These are phyloP conservation scores for Endocladia muricata DNA, from an alignment of 31 red algal species.

Conservation along the genomic window DNA sequence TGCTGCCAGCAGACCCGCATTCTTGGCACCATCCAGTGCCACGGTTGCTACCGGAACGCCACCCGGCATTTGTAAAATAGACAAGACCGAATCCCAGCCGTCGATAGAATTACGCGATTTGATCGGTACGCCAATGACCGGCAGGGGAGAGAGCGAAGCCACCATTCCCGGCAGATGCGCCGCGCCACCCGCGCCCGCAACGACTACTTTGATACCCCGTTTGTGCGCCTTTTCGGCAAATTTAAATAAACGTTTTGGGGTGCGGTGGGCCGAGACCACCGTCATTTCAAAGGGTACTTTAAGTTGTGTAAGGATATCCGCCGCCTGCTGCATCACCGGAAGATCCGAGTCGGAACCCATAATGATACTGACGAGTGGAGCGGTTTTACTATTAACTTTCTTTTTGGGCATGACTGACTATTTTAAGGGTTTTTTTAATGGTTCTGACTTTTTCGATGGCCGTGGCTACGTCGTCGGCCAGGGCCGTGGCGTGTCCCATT, in stretches of 20 bases:
- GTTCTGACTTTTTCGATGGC: too few relatives aligned
- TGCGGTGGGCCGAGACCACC: constrained; percentile 15
- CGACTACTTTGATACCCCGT: neutral
- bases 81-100: constrained; percentile 2
- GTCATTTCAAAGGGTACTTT: constrained; percentile 1
- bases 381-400: too few relatives aligned
- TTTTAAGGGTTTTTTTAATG: too few relatives aligned
- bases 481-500: neutral
- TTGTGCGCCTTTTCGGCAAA: neutral
- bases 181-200: constrained; percentile 17
- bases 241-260: constrained; percentile 12
- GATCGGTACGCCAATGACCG: constrained; percentile 15
- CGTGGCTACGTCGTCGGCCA: neutral
- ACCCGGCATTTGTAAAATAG: constrained; percentile 18
- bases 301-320: neutral
- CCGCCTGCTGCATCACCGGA: neutral
- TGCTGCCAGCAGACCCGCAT: constrained; percentile 17
- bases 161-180: constrained; percentile 24
- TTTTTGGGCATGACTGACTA: too few relatives aligned
- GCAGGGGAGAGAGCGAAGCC: neutral
- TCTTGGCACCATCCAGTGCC: constrained; percentile 10
- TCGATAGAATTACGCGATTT: neutral
- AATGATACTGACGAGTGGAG: constrained; percentile 4
- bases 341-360: constrained; percentile 18
- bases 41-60: constrained; percentile 13